Conservation (phyloP, 2,329 filamentous ascomycete species). For the Pseudopithomyces maydicus region DNA sequence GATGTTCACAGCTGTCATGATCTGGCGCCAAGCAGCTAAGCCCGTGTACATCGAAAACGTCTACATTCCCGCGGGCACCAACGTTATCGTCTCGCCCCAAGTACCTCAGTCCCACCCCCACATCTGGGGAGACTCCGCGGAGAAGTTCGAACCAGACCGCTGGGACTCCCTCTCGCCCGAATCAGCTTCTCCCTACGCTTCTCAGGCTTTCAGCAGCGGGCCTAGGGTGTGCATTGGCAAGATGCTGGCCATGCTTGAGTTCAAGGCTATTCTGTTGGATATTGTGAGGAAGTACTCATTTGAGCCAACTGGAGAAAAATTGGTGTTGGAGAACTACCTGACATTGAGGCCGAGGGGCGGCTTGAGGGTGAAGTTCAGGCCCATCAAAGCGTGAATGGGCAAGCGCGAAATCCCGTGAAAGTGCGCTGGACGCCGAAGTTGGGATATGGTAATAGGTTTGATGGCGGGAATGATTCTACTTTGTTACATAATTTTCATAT, state of each 20-base stretch:
- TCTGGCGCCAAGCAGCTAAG: conserved; percentile 6
- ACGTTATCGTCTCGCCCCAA: conserved; percentile 10
- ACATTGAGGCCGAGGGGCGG: conserved; percentile 9
- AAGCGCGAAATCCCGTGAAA: neutral
- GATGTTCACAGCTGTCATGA: neutral
- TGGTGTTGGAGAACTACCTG: conserved; percentile 11
- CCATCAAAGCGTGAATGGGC: neutral
- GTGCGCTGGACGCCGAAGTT: neutral
- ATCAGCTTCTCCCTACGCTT: conserved; percentile 20
- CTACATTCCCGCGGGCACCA: conserved; percentile 12
- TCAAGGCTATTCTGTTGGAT: conserved; percentile 22
- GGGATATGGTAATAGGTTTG: too few relatives aligned
- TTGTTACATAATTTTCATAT: neutral
- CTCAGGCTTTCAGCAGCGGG: conserved; percentile 18
- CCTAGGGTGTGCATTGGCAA: conserved; percentile 24
- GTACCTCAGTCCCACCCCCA: conserved; percentile 13
- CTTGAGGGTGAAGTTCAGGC: conserved; percentile 1
- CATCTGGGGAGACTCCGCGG: conserved; percentile 11
- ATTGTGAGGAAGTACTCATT: conserved; percentile 11
- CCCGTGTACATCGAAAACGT: conserved; percentile 9
- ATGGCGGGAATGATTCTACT: too few relatives aligned
- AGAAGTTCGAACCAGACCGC: conserved; percentile 13
- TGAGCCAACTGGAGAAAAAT: conserved; percentile 5
- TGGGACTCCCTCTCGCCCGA: conserved; percentile 12
- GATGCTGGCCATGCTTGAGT: conserved; percentile 22